A percentile compares a stretch with the other conserved stretches of the same genome.
Evolutionary conservation across 345 rosid genomes (phyloP).

Genomic region (Linum tenue): DNA sequence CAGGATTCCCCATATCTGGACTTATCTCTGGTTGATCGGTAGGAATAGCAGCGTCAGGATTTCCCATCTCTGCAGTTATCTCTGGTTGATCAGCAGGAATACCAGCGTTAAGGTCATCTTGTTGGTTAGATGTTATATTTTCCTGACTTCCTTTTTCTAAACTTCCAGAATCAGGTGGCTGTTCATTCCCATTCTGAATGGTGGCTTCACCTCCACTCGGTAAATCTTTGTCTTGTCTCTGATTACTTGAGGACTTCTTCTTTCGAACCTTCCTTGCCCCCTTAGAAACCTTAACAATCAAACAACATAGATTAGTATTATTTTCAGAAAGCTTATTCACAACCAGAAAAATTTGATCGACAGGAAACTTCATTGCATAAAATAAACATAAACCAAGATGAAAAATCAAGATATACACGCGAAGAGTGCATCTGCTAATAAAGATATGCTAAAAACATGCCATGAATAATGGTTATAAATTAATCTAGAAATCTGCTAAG

Average conservation of each 20-base stretch:
- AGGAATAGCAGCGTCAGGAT: not conserved
- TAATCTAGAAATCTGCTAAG: not conserved
- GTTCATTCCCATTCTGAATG: slow-evolving; percentile 29
- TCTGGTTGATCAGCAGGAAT: not conserved
- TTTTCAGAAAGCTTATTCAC: not conserved
- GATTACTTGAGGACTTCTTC: slow-evolving; percentile 30
- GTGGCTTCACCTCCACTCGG: slow-evolving; percentile 27
- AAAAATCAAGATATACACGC: not conserved
- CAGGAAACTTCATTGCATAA: not conserved
- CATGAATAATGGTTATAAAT: not conserved
- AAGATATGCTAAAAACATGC: not conserved
- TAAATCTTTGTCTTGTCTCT: slow-evolving; percentile 33
- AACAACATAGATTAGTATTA: slow-evolving; percentile 10
- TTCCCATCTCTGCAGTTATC: slow-evolving; percentile 10
- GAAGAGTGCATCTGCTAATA: too few relatives aligned
- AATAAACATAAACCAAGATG: not conserved
- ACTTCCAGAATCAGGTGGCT: slow-evolving; percentile 14
- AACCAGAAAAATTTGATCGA: not conserved
- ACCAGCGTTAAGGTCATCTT: not conserved
- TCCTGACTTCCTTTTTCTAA: slow-evolving; percentile 21
- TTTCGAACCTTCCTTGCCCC: slow-evolving; percentile 64
- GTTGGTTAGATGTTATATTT: not conserved
- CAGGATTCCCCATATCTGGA: too few relatives aligned
- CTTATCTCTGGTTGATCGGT: too few relatives aligned
- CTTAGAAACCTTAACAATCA: slow-evolving; percentile 55